These are phyloP conservation scores for Ceratocystis cacaofunesta DNA, from an alignment of 2,329 filamentous ascomycete genomes.

Conservation along the genomic window DNA sequence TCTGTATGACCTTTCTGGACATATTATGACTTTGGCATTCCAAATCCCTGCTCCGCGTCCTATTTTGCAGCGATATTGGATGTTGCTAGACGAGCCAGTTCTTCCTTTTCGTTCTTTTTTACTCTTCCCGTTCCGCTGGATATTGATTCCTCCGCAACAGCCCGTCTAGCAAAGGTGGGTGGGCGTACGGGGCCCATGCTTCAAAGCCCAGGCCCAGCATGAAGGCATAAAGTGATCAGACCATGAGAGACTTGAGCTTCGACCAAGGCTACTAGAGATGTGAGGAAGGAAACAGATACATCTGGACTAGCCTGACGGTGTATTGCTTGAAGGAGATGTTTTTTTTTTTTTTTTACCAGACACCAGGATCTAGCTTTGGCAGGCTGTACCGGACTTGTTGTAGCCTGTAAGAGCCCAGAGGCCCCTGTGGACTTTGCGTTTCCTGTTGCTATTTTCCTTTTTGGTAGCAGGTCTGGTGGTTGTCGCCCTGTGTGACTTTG, in stretches of 20 bases:
- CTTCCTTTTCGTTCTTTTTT: neutral
- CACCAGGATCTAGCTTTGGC: neutral
- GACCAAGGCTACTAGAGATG: neutral
- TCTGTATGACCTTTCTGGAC: too few species aligned
- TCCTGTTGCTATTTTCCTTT: neutral
- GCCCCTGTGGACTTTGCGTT: neutral
- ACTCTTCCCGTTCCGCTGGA: neutral
- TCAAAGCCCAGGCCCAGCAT: neutral
- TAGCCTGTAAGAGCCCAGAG: neutral
- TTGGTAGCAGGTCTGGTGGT: neutral
- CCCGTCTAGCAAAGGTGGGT: neutral
- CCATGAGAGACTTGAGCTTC: conserved; percentile 3
- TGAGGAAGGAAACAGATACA: neutral
- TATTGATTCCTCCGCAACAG: neutral
- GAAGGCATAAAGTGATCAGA: neutral
- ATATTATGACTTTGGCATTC: too few species aligned
- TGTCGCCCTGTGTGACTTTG: neutral
- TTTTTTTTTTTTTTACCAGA: neutral
- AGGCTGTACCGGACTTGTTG: neutral
- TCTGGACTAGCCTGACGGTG: neutral
- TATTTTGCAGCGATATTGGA: neutral
- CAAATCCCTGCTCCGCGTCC: neutral
- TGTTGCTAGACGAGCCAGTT: neutral
- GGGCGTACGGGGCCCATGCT: neutral
- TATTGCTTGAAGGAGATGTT: neutral